A percentile compares a stretch with the other conserved stretches of the same genome.
Conservation (phyloP, 2,329 filamentous ascomycete genomes). For the Rutstroemia sp. region DNA sequence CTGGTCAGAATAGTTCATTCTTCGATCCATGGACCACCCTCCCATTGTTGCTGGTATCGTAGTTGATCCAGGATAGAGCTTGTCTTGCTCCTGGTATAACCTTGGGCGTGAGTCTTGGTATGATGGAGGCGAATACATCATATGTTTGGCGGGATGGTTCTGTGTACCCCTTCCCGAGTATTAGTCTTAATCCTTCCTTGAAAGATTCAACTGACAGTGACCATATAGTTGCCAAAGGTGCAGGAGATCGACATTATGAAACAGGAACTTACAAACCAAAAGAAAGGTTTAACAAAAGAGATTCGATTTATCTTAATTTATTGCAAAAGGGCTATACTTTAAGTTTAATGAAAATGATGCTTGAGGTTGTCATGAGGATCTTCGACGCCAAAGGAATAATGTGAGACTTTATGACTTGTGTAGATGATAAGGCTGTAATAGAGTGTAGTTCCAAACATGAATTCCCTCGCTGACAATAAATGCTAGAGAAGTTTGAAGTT, state of each 20-base stretch:
- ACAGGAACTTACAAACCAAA: neutral
- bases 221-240: neutral
- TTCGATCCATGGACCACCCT: conserved; percentile 3
- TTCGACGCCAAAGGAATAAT: neutral
- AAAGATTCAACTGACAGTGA: neutral
- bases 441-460: neutral
- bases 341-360: neutral
- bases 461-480: neutral
- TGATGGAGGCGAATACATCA: neutral
- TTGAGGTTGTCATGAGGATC: neutral
- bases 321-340: neutral
- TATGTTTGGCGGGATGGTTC: neutral
- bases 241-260: neutral
- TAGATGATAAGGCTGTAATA: neutral
- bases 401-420: neutral
- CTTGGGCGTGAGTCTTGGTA: neutral
- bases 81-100: neutral
- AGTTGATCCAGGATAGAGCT: neutral
- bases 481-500: neutral
- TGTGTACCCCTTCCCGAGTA: conserved; percentile 3
- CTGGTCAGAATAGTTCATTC: conserved; percentile 3
- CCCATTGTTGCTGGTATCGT: neutral
- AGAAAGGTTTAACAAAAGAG: neutral
- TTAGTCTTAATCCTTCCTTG: conserved; percentile 6
- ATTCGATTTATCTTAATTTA: neutral